A percentile compares a stretch with the other conserved stretches of the same genome.
phyloP scores from a whole-genome alignment of 495 filamentous ascomycete species.

The Penicillium arizonense region DNA sequence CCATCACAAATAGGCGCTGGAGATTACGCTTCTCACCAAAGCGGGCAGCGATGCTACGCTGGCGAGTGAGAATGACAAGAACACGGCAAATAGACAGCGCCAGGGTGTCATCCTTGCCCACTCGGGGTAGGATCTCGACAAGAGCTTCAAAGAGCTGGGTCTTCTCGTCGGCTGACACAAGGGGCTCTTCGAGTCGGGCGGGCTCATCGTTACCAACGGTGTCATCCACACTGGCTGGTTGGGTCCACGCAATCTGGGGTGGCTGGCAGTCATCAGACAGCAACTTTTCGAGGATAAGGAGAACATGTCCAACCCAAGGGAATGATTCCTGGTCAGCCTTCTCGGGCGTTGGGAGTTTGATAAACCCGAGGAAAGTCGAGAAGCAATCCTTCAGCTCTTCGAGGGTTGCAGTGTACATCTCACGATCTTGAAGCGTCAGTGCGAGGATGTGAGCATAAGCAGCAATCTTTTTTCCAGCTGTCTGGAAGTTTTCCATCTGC shows the following conservation, averaged over 20 bases:
- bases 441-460: constrained; percentile 93
- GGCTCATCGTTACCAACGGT: constrained; percentile 46
- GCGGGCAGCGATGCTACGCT: constrained; percentile 66
- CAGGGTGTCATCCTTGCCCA: constrained; percentile 82
- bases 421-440: constrained; percentile 75
- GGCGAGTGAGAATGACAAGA: constrained; percentile 85
- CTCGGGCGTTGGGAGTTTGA: constrained; percentile 61
- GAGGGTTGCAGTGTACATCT: constrained; percentile 76
- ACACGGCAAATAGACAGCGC: constrained; percentile 81
- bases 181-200: constrained; percentile 57
- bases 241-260: constrained; percentile 67
- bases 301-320: constrained; percentile 88
- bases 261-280: constrained; percentile 85
- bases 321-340: constrained; percentile 69
- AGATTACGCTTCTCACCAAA: constrained; percentile 87
- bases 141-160: constrained; percentile 68
- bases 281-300: constrained; percentile 87
- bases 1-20: constrained; percentile 88
- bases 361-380: constrained; percentile 69
- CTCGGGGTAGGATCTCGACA: constrained; percentile 75
- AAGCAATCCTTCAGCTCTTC: constrained; percentile 79
- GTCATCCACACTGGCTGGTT: constrained; percentile 56
- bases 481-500: constrained; percentile 64
- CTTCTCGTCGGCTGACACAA: constrained; percentile 65
- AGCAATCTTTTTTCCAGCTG: constrained; percentile 78